Conservation (phyloP, 441 rosid species). For the Geranium incanum region DNA sequence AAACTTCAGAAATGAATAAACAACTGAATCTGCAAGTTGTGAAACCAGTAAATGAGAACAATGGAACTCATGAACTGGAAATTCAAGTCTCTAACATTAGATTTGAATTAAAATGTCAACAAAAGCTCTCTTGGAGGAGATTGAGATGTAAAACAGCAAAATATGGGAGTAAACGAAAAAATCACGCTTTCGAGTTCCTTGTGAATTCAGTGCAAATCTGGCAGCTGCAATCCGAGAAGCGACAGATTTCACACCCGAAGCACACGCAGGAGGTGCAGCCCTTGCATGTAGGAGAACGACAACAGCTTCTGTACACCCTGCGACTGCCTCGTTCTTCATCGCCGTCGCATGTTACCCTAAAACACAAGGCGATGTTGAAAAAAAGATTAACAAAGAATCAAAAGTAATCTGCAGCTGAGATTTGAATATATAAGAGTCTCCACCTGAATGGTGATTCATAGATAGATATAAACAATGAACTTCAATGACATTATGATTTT, state of each 20-base stretch:
- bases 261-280: slow-evolving; percentile 98
- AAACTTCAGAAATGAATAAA: too few relatives aligned
- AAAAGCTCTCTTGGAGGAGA: too few relatives aligned
- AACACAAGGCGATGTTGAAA: slow-evolving; percentile 1
- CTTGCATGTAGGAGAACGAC: slow-evolving; percentile 69
- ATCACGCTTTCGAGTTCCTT: slow-evolving; percentile 49
- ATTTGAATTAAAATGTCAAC: neutral
- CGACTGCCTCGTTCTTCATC: slow-evolving; percentile 90
- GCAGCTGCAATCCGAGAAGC: slow-evolving; percentile 87
- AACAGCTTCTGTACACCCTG: slow-evolving; percentile 80
- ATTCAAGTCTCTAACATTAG: too few relatives aligned
- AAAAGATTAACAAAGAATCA: neutral
- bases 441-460: too few relatives aligned
- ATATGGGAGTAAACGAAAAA: too few relatives aligned
- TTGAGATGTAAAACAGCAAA: too few relatives aligned
- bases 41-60: too few relatives aligned
- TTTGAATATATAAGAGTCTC: too few relatives aligned
- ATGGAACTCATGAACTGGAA: too few relatives aligned
- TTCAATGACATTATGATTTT: too few relatives aligned
- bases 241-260: slow-evolving; percentile 87
- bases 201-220: slow-evolving; percentile 92
- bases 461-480: too few relatives aligned
- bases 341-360: slow-evolving; percentile 72
- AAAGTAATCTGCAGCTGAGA: neutral
- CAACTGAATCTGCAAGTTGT: too few relatives aligned